phyloP scores from a whole-genome alignment of 805 yeast species.

The Metschnikowia corniflorae region DNA sequence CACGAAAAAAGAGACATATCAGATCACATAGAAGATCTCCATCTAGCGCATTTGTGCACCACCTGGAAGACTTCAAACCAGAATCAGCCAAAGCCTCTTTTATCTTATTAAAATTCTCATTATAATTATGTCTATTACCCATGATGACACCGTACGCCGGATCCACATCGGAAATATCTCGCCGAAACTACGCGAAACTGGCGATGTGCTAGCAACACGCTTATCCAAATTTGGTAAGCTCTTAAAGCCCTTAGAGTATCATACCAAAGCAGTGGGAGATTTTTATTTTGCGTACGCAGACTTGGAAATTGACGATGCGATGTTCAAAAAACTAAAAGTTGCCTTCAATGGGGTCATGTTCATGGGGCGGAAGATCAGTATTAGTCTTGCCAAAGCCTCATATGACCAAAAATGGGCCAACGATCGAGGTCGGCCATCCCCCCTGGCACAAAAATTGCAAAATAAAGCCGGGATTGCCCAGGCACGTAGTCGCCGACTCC shows the following conservation, averaged over 20 bases:
- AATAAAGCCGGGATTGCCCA: conserved; percentile 31
- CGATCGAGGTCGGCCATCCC: conserved; percentile 41
- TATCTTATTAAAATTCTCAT: no score
- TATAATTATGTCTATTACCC: neutral
- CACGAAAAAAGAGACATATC: no score
- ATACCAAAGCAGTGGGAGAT: conserved; percentile 51
- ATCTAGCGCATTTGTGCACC: no score
- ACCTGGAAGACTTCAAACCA: no score
- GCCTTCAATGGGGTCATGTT: conserved; percentile 68
- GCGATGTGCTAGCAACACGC: conserved; percentile 49
- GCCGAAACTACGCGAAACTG: conserved; percentile 42
- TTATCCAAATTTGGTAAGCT: conserved; percentile 62
- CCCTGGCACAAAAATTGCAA: conserved; percentile 21
- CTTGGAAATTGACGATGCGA: conserved; percentile 46
- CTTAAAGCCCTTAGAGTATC: conserved; percentile 45
- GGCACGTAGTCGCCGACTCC: conserved; percentile 39
- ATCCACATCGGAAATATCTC: conserved; percentile 73
- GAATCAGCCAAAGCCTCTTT: no score
- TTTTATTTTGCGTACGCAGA: conserved; percentile 65
- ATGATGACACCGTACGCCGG: conserved; percentile 9
- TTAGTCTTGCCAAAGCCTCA: conserved; percentile 62
- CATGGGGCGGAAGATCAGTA: conserved; percentile 65
- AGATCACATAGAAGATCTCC: no score
- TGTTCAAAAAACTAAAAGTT: conserved; percentile 47
- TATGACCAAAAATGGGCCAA: conserved; percentile 40